These are phyloP conservation scores for Epichloe brachyelytri DNA, from an alignment of 2,329 filamentous ascomycete species.

Conservation along the genomic window DNA sequence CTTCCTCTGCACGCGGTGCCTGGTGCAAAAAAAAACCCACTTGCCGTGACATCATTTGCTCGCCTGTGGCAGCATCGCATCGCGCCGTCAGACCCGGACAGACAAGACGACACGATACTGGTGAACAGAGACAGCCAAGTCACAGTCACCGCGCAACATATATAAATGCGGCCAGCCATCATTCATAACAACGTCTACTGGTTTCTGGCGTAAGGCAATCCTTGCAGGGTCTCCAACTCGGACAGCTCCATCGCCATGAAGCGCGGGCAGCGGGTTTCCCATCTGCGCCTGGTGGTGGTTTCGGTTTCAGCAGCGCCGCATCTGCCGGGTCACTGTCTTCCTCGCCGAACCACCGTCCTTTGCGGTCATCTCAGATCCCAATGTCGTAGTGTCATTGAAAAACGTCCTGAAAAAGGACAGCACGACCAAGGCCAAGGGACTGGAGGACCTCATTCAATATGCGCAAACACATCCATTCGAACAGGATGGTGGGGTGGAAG, in stretches of 20 bases:
- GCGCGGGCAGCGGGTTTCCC: constrained; percentile 6
- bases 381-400: constrained; percentile 82
- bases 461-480: constrained; percentile 41
- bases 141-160: neutral
- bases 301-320: constrained; percentile 24
- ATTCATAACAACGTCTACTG: neutral
- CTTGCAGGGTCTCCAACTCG: neutral
- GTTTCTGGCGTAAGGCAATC: neutral
- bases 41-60: constrained; percentile 5
- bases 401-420: constrained; percentile 87
- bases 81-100: neutral
- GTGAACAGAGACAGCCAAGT: neutral
- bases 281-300: constrained; percentile 5
- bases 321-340: constrained; percentile 53
- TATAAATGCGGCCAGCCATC: neutral
- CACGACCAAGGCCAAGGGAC: constrained; percentile 78
- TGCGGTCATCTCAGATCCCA: constrained; percentile 61
- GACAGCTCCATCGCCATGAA: constrained; percentile 3
- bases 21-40: neutral
- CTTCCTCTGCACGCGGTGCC: neutral
- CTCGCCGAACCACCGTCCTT: constrained; percentile 77
- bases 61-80: neutral
- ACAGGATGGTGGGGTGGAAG: constrained; percentile 53
- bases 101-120: neutral
- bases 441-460: constrained; percentile 69